Percentiles rank a stretch among this genome's conserved stretches.
Evolutionary conservation across 768 basidiomycete genomes (phyloP).

Genomic region (Russula virescens): DNA sequence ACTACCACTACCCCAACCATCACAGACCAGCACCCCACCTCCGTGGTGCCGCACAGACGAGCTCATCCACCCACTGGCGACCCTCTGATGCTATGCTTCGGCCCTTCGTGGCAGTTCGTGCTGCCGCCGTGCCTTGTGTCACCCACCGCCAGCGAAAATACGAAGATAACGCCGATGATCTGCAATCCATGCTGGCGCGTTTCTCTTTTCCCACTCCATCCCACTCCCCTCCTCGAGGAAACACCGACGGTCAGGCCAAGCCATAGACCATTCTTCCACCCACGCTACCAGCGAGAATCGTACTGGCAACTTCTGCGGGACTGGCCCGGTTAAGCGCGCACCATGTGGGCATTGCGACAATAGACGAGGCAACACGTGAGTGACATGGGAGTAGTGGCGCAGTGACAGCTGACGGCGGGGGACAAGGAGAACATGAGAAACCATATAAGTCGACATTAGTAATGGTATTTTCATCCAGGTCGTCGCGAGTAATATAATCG

Average conservation of each 20-base stretch:
- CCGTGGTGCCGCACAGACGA: conserved; percentile 10
- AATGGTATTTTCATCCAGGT: too few species aligned
- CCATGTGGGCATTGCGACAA: conserved; percentile 12
- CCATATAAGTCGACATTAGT: too few species aligned
- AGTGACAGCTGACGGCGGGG: too few species aligned
- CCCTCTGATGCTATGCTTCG: neutral
- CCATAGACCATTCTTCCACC: neutral
- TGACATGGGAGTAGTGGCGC: neutral
- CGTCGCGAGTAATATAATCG: too few species aligned
- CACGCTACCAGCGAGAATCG: neutral
- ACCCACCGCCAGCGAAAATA: too few species aligned
- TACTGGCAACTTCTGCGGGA: neutral
- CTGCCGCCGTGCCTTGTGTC: too few species aligned
- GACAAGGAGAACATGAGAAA: too few species aligned
- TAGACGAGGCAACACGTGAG: neutral
- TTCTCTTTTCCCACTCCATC: conserved; percentile 10
- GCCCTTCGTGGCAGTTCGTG: too few species aligned
- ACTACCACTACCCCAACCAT: neutral
- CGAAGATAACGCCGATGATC: neutral
- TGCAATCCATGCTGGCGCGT: conserved; percentile 10
- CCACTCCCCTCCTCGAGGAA: neutral
- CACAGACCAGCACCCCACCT: neutral
- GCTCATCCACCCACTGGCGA: conserved; percentile 14
- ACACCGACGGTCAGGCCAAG: conserved; percentile 4
- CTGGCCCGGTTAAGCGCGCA: neutral